Evolutionary conservation across 106 monocot genomes (phyloP).

Genomic region (Xerophyta viscosa): DNA sequence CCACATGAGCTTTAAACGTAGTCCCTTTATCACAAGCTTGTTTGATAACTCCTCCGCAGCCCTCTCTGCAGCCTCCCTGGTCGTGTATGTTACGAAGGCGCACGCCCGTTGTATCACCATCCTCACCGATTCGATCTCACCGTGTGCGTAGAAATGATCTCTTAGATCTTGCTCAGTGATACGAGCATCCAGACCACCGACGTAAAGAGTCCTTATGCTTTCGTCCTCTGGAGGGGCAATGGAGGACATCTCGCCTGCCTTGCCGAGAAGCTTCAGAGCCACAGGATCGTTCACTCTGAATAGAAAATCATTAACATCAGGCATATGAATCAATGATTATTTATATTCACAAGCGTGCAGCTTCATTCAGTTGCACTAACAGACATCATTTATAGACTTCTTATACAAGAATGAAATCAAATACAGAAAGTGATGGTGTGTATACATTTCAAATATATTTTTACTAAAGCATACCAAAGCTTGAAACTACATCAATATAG

Average conservation of each 20-base stretch:
- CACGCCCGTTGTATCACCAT: conserved; percentile 89
- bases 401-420: too few species aligned
- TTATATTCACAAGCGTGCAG: neutral
- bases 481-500: too few species aligned
- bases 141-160: conserved; percentile 89
- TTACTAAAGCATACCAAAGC: too few species aligned
- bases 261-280: conserved; percentile 79
- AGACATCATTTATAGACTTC: too few species aligned
- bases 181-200: conserved; percentile 79
- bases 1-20: conserved; percentile 93
- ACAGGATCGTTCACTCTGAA: conserved; percentile 95
- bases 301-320: neutral
- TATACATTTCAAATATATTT: too few species aligned
- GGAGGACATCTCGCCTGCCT: conserved; percentile 97
- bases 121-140: conserved; percentile 85
- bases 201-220: conserved; percentile 87
- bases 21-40: conserved; percentile 86
- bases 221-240: conserved; percentile 90
- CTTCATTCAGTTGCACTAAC: too few species aligned
- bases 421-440: too few species aligned
- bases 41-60: conserved; percentile 95
- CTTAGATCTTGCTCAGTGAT: conserved; percentile 86
- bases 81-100: conserved; percentile 94
- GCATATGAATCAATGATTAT: neutral
- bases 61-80: conserved; percentile 79